A percentile compares a stretch with the other conserved stretches of the same genome.
Conservation (phyloP, 2,329 filamentous ascomycete species). For the Claviceps monticola region DNA sequence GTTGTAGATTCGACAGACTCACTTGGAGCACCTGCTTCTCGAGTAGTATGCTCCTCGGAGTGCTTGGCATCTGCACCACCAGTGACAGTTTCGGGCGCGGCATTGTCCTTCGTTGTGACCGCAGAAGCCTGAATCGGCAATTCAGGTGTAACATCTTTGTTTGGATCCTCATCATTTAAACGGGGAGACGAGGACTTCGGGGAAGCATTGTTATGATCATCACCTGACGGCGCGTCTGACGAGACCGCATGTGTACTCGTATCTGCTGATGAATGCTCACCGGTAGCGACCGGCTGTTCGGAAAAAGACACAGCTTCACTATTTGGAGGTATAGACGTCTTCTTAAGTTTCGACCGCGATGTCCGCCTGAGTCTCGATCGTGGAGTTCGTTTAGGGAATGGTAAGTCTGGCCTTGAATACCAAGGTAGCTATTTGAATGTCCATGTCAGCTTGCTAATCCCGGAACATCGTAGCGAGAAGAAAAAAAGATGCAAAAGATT, state of each 20-base stretch:
- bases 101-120: neutral
- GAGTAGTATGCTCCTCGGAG: conserved; percentile 10
- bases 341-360: conserved; percentile 25
- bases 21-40: conserved; percentile 8
- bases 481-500: neutral
- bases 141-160: neutral
- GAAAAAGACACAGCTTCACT: conserved; percentile 29
- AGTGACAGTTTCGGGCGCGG: neutral
- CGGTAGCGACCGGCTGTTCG: conserved; percentile 22
- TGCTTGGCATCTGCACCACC: conserved; percentile 11
- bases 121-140: neutral
- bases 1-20: conserved; percentile 10
- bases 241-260: neutral
- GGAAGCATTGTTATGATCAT: neutral
- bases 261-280: conserved; percentile 8
- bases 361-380: conserved; percentile 25
- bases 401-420: conserved; percentile 35
- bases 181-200: neutral
- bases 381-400: conserved; percentile 31
- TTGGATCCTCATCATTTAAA: neutral
- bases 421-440: conserved; percentile 36
- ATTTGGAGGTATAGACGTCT: conserved; percentile 25
- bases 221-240: conserved; percentile 5
- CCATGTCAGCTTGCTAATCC: neutral
- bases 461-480: neutral